Percentiles rank a stretch among this genome's conserved stretches.
Evolutionary conservation across 164 flowering plant species (phyloP).

Genomic region (Taxillus chinensis): DNA sequence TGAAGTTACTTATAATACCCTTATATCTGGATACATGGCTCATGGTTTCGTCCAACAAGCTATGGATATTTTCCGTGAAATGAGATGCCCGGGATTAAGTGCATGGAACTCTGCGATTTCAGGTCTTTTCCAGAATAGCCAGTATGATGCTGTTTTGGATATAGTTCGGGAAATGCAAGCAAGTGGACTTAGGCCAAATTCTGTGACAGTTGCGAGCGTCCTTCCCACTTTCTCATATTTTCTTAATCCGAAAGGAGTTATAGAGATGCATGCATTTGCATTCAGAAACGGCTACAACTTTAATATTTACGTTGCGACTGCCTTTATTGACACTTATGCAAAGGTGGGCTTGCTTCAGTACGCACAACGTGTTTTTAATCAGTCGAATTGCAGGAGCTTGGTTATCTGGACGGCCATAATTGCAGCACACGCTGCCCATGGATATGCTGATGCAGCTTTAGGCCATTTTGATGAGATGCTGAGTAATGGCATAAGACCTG

Average conservation of each 20-base stretch:
- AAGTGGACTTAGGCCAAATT: constrained; percentile 44
- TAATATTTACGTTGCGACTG: constrained; percentile 58
- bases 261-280: constrained; percentile 65
- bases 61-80: constrained; percentile 38
- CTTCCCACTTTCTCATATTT: constrained; percentile 54
- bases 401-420: constrained; percentile 82
- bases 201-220: constrained; percentile 59
- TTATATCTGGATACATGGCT: constrained; percentile 68
- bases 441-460: constrained; percentile 46
- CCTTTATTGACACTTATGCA: constrained; percentile 64
- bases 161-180: constrained; percentile 46
- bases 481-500: constrained; percentile 40
- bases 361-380: constrained; percentile 42
- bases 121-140: constrained; percentile 63
- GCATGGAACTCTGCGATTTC: constrained; percentile 77
- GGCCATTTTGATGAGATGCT: constrained; percentile 49
- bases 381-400: constrained; percentile 34
- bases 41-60: constrained; percentile 67
- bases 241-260: constrained; percentile 46
- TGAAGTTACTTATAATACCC: constrained; percentile 48
- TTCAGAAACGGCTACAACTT: constrained; percentile 32
- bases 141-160: constrained; percentile 27
- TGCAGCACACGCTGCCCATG: constrained; percentile 68
- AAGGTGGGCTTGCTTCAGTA: constrained; percentile 56
- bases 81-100: constrained; percentile 40